Conservation (phyloP, 768 basidiomycete genomes). For the Leucosporidium yakuticum region DNA sequence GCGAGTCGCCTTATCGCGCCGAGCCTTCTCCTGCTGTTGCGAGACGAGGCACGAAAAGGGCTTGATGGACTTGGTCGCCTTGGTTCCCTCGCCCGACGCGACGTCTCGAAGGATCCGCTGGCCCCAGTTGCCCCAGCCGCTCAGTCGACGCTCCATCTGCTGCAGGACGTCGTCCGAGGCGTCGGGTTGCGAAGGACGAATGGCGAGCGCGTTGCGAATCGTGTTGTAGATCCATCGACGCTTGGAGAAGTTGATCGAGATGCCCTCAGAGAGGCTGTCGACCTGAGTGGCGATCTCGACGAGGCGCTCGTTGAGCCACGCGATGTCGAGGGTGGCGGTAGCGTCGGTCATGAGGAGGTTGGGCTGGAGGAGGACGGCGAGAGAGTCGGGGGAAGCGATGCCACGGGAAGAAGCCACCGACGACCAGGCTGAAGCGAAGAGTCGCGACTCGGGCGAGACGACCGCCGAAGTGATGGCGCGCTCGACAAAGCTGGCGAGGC, state of each 20-base stretch:
- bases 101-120: neutral
- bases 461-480: constrained; percentile 3
- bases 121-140: constrained; percentile 1
- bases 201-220: constrained; percentile 4
- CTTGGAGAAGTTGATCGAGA: constrained; percentile 6
- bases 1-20: neutral
- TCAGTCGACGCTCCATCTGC: neutral
- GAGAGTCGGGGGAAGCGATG: neutral
- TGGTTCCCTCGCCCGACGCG: neutral
- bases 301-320: constrained; percentile 4
- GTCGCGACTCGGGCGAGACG: neutral
- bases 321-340: constrained; percentile 2
- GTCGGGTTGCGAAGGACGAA: neutral
- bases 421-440: constrained; percentile 3
- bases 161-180: neutral
- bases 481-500: constrained; percentile 5
- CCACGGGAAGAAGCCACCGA: neutral
- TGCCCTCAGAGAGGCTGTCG: neutral
- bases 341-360: neutral
- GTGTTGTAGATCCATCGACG: constrained; percentile 10
- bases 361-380: neutral
- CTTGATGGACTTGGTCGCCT: constrained; percentile 5
- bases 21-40: constrained; percentile 3
- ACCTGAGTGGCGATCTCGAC: constrained; percentile 1
- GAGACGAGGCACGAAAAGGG: neutral